phyloP scores from a whole-genome alignment of 768 basidiomycete species.

The Tulasnella sp. region DNA sequence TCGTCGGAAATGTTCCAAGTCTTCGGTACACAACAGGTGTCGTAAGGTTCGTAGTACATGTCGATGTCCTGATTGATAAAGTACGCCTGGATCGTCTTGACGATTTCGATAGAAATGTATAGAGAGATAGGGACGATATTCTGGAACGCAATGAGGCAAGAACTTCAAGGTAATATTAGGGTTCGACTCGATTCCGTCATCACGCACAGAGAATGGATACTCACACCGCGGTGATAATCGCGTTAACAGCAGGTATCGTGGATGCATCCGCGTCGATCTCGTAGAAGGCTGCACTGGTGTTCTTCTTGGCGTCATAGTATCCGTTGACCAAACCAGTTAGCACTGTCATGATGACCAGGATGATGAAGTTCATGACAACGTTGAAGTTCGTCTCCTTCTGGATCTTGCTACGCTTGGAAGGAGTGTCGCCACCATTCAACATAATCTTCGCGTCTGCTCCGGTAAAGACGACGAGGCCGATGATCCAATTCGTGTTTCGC shows the following conservation, averaged over 20 bases:
- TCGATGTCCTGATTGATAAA: constrained; percentile 94
- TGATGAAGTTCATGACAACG: constrained; percentile 82
- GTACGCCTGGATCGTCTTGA: constrained; percentile 95
- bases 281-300: constrained; percentile 62
- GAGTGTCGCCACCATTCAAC: constrained; percentile 85
- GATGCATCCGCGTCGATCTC: constrained; percentile 59
- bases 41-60: constrained; percentile 86
- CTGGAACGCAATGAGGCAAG: constrained; percentile 91
- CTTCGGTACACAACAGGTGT: constrained; percentile 86
- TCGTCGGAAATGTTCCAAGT: constrained; percentile 99
- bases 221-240: constrained; percentile 83
- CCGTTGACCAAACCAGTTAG: constrained; percentile 70
- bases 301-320: constrained; percentile 44
- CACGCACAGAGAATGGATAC: constrained; percentile 26
- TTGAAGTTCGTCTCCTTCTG: constrained; percentile 99
- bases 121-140: constrained; percentile 94
- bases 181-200: background rate
- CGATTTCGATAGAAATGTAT: constrained; percentile 95
- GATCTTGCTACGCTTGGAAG: constrained; percentile 95
- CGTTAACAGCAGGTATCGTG: constrained; percentile 51
- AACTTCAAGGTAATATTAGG: constrained; percentile 36
- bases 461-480: constrained; percentile 89
- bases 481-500: constrained; percentile 85
- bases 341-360: constrained; percentile 68
- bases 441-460: constrained; percentile 86